phyloP scores from a whole-genome alignment of 441 rosid genomes.

The Metrosideros polymorpha region DNA sequence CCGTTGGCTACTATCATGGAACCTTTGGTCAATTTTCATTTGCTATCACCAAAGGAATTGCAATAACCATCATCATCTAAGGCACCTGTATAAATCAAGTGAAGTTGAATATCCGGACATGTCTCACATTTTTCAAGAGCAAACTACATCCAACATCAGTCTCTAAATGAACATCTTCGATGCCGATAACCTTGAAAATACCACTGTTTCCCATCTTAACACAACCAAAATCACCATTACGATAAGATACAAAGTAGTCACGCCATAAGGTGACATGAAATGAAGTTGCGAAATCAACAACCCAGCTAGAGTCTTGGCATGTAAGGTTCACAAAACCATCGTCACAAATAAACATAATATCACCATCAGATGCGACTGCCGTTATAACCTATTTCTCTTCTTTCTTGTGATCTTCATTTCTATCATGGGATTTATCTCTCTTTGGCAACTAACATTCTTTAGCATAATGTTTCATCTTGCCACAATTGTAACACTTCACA shows the following conservation, averaged over 20 bases:
- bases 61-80: background rate
- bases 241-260: background rate
- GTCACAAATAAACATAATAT: background rate
- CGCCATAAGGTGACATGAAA: background rate
- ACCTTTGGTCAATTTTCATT: background rate
- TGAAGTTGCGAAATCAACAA: background rate
- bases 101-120: background rate
- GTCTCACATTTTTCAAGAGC: background rate
- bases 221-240: fast-evolving
- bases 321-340: fast-evolving
- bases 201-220: background rate
- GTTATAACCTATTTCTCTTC: background rate
- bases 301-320: background rate
- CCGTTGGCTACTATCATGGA: background rate
- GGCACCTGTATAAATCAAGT: background rate
- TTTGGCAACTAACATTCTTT: background rate
- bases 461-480: background rate
- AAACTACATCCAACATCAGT: background rate
- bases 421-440: background rate
- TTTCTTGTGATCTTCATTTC: background rate
- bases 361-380: fast-evolving
- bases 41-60: fast-evolving
- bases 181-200: no score
- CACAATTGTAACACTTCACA: background rate
- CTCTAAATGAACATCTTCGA: background rate